Base-by-base conservation (phyloP, 352 stramenopile genomes). In the Proteromonas lacertae region DNA sequence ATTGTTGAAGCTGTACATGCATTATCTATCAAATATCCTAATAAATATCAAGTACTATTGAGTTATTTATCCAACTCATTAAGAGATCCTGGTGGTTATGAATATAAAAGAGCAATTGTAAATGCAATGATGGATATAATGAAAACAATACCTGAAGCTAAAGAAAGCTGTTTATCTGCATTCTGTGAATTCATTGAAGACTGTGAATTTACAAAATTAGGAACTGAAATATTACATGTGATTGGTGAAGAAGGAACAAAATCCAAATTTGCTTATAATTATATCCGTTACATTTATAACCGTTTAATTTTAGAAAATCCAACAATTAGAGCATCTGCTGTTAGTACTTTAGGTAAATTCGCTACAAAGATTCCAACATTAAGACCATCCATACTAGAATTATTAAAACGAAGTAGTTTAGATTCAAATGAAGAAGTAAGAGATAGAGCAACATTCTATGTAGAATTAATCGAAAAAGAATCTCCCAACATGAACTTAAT, bases 141-240 rank as follows among this genome's bases (percentile, higher is more conserved):
- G 31, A 64, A 80, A 19, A 50, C 65, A 32, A 87, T 97, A 19
- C 81, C 84, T 7, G 79, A 95, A 51, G 87, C 77, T 35, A 94
- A 90, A 47, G 82, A 96, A 48, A 74, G 59, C 24, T 81, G 62
- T 13, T 55, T 99, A 21, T 59, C 95, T 2, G 80, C 96, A 50
- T 50, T 99, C 36, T 96, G 86, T 42, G 88, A 99, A 60, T 99
- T 96, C 46, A 97, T 97, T 46, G 88, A 99, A 49, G 82, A 97
- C 62, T 83, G 69, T 39, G 69, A 83, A 54, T 82, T 78, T 49
- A 76, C 63, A 29, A 63, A 60, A 22, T 47, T 83, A 8, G 70
- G 53, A 1, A 73, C 83, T 41, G 44, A 91, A 68, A 92, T 95
- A 40, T 47, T 96, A 36, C 75, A 90, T 45, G 62, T 95, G 8